A percentile compares a stretch with the other conserved stretches of the same genome.
phyloP scores from a whole-genome alignment of 2,329 filamentous ascomycete species.

The Colletotrichum lindemuthianum region DNA sequence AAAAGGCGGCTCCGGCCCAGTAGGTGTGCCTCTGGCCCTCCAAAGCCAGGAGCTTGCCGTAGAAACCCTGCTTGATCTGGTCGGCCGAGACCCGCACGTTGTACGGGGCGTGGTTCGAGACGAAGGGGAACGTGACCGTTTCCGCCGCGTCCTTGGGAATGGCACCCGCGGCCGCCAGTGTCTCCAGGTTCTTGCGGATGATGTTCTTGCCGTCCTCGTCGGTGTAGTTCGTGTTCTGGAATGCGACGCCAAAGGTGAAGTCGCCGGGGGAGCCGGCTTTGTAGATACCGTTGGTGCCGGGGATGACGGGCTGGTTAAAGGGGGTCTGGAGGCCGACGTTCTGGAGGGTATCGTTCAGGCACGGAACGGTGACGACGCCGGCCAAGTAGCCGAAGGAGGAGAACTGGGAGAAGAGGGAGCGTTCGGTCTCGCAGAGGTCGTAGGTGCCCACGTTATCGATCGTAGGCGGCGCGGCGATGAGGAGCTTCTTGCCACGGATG shows the following conservation, averaged over 20 bases:
- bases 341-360: constrained; percentile 38
- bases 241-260: constrained; percentile 34
- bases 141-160: constrained; percentile 25
- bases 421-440: constrained; percentile 45
- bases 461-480: constrained; percentile 49
- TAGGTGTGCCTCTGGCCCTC: constrained; percentile 49
- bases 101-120: constrained; percentile 43
- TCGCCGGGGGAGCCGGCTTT: constrained; percentile 29
- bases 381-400: constrained; percentile 46
- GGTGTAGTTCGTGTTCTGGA: constrained; percentile 26
- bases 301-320: constrained; percentile 34
- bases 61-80: constrained; percentile 46
- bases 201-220: constrained; percentile 33
- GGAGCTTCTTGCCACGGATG: constrained; percentile 39
- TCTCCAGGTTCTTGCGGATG: constrained; percentile 29
- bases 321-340: constrained; percentile 37
- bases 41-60: constrained; percentile 44
- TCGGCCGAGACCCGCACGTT: constrained; percentile 41
- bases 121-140: constrained; percentile 34
- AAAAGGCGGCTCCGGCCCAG: constrained; percentile 46
- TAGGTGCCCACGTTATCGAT: constrained; percentile 45
- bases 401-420: constrained; percentile 47
- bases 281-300: constrained; percentile 38
- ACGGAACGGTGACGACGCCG: constrained; percentile 43
- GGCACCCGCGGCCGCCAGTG: constrained; percentile 19